Conservation (phyloP, 2,329 filamentous ascomycete genomes). For the Microdochium trichocladiopsis region DNA sequence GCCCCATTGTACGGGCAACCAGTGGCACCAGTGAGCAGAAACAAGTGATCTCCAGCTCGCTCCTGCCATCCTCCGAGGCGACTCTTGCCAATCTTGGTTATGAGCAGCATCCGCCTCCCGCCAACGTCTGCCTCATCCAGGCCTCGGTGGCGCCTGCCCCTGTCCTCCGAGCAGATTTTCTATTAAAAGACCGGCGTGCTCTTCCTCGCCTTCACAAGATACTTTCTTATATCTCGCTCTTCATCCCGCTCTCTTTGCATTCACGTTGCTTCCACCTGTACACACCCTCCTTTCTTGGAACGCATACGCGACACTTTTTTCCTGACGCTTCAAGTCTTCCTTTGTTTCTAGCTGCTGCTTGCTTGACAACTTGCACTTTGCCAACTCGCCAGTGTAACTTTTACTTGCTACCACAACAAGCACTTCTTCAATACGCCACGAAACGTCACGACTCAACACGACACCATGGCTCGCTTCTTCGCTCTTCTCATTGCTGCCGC, state of each 20-base stretch:
- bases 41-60: too few relatives aligned
- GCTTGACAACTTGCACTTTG: slow-evolving; percentile 6
- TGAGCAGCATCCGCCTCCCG: background rate
- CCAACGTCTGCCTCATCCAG: background rate
- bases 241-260: background rate
- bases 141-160: background rate
- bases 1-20: too few relatives aligned
- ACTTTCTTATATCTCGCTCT: background rate
- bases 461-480: slow-evolving; percentile 19
- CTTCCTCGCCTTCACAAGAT: background rate
- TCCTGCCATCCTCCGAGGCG: background rate
- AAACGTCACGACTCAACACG: too few relatives aligned
- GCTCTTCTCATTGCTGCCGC: slow-evolving; percentile 16
- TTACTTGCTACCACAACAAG: too few relatives aligned
- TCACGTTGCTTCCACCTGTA: background rate
- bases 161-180: background rate
- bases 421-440: too few relatives aligned
- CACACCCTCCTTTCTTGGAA: background rate
- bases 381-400: too few relatives aligned
- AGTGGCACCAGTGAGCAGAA: too few relatives aligned
- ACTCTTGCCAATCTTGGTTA: background rate
- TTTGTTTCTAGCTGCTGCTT: background rate
- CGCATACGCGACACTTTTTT: background rate
- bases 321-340: background rate
- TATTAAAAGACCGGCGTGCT: background rate